These are phyloP conservation scores for Erodium chrysanthum DNA, from an alignment of 441 rosid species.

Conservation along the genomic window DNA sequence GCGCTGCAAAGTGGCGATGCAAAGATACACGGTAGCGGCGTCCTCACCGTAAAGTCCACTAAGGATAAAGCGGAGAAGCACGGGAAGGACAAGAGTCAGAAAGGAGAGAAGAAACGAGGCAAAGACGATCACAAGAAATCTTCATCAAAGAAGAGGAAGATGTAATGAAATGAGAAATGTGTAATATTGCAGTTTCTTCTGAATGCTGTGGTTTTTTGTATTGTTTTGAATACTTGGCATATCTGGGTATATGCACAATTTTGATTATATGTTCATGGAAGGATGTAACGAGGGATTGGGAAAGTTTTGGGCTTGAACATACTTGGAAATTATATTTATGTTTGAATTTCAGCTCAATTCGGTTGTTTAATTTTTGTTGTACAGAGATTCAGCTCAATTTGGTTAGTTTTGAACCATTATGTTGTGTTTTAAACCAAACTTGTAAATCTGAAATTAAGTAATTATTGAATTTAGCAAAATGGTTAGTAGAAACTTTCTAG, in stretches of 20 bases:
- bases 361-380: too few species aligned
- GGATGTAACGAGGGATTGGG: too few species aligned
- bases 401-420: too few species aligned
- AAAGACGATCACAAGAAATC: conserved; percentile 39
- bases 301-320: too few species aligned
- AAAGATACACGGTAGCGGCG: conserved; percentile 44
- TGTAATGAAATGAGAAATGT: not conserved
- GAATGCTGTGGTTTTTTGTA: not conserved
- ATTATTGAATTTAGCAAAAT: not conserved
- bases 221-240: not conserved
- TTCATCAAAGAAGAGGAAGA: conserved; percentile 48
- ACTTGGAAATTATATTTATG: too few species aligned
- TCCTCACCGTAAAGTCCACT: conserved; percentile 59
- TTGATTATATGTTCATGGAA: not conserved
- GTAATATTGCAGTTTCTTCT: not conserved
- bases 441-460: too few species aligned
- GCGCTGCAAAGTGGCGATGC: conserved; percentile 50
- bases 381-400: too few species aligned
- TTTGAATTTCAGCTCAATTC: too few species aligned
- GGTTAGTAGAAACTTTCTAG: not conserved
- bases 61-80: conserved; percentile 35
- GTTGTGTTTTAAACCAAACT: too few species aligned
- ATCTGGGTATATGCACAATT: not conserved
- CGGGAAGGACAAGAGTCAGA: conserved; percentile 30
- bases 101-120: conserved; percentile 48